A percentile compares a stretch with the other conserved stretches of the same genome.
Conservation (phyloP, 139 green algal genomes). For the Nannochloris sp. region DNA sequence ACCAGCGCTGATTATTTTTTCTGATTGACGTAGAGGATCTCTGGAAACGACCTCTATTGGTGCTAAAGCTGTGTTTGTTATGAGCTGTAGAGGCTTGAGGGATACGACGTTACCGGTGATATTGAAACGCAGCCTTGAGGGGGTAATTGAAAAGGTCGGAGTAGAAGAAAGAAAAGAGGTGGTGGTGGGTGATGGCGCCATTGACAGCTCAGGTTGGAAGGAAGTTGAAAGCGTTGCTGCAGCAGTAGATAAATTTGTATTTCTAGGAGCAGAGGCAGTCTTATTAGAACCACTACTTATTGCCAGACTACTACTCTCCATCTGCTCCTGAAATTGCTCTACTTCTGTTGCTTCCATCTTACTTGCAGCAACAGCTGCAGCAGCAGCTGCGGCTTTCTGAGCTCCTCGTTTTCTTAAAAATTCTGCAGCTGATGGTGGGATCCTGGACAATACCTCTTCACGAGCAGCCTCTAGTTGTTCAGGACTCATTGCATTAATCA, state of each 20-base stretch:
- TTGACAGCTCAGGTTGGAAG: too few species aligned
- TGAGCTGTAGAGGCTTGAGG: background rate
- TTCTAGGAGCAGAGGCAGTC: too few species aligned
- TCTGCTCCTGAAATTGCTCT: background rate
- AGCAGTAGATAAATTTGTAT: too few species aligned
- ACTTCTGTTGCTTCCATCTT: background rate
- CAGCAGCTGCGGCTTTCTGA: background rate
- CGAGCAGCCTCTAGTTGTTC: constrained; percentile 22
- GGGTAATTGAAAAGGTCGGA: too few species aligned
- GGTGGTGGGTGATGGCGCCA: too few species aligned
- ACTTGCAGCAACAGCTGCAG: background rate
- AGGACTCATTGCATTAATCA: constrained; percentile 19
- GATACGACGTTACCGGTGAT: background rate
- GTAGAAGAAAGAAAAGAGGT: too few species aligned
- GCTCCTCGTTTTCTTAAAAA: constrained; percentile 19
- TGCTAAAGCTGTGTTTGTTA: too few species aligned
- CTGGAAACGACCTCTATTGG: background rate
- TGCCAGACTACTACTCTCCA: too few species aligned
- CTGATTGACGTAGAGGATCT: background rate
- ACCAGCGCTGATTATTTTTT: background rate
- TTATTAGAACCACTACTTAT: too few species aligned
- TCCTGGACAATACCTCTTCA: constrained; percentile 16
- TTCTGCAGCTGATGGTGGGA: constrained; percentile 8
- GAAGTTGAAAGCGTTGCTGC: too few species aligned
- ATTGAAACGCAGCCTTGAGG: constrained; percentile 15